These are phyloP conservation scores for Cryptococcus wingfieldii DNA, from an alignment of 1,284 basidiomycete species.

Conservation along the genomic window DNA sequence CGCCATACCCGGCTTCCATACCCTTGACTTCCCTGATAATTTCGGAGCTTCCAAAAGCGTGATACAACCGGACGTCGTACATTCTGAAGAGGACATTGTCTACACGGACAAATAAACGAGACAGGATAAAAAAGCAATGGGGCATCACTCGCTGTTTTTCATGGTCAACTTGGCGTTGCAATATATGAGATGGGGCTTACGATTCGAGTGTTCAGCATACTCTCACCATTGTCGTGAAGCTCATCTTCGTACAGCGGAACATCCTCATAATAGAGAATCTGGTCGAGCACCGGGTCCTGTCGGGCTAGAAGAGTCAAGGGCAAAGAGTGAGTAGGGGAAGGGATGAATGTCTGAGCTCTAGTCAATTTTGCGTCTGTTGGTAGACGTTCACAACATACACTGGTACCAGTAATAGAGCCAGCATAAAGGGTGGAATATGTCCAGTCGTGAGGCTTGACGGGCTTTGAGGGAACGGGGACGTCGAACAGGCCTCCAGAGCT, in stretches of 20 bases:
- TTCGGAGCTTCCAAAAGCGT: constrained; percentile 60
- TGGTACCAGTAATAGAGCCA: constrained; percentile 55
- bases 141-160: constrained; percentile 88
- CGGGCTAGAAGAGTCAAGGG: constrained; percentile 78
- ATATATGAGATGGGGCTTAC: constrained; percentile 55
- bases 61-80: constrained; percentile 85
- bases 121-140: constrained; percentile 85
- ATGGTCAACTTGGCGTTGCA: background rate
- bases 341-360: constrained; percentile 51
- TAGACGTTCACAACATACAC: constrained; percentile 16
- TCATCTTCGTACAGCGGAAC: constrained; percentile 90
- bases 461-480: constrained; percentile 67
- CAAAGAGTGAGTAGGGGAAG: constrained; percentile 59
- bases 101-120: constrained; percentile 88
- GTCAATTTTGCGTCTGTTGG: background rate
- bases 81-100: constrained; percentile 91
- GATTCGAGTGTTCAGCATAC: constrained; percentile 73
- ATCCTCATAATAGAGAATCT: constrained; percentile 88
- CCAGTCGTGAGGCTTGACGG: constrained; percentile 92
- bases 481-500: constrained; percentile 41
- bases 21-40: constrained; percentile 80
- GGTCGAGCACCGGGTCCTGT: constrained; percentile 63
- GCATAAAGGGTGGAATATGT: constrained; percentile 89
- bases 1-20: constrained; percentile 82
- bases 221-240: constrained; percentile 87